Conservation (phyloP, 768 basidiomycete species). For the Lentinula boryana region DNA sequence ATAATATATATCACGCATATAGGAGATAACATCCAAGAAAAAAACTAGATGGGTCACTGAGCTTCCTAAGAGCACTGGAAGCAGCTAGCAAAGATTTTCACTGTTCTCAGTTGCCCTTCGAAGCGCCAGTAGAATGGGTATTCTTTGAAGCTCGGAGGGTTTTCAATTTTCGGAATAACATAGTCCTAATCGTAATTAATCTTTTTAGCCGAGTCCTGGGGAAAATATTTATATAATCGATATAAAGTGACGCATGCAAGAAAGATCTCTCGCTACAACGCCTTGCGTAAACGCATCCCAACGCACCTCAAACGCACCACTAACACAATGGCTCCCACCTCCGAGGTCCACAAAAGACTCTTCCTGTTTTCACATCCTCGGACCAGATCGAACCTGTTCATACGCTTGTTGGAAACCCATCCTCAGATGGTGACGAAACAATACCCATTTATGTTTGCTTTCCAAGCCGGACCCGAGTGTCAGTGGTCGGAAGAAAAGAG, state of each 20-base stretch:
- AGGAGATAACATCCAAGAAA: background rate
- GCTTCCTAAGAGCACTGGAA: too few relatives aligned
- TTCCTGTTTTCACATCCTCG: constrained; percentile 5
- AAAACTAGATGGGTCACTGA: too few relatives aligned
- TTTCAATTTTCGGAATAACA: too few relatives aligned
- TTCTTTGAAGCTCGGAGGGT: too few relatives aligned
- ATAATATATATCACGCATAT: background rate
- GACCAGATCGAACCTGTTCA: constrained; percentile 5
- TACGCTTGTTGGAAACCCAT: constrained; percentile 2
- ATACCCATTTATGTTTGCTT: constrained; percentile 3
- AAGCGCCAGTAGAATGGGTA: too few relatives aligned
- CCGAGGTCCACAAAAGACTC: background rate
- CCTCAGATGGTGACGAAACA: background rate
- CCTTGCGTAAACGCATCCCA: background rate
- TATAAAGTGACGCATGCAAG: background rate
- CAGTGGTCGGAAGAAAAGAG: background rate
- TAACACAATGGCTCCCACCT: background rate
- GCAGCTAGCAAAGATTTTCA: too few relatives aligned
- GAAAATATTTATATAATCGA: background rate
- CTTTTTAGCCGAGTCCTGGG: background rate
- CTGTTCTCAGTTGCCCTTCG: too few relatives aligned
- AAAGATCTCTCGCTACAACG: background rate
- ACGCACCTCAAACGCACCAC: background rate
- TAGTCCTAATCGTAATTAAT: too few relatives aligned
- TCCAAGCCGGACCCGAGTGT: background rate